Conservation (phyloP, 805 yeast species). For the Schizosaccharomyces cryophilus region DNA sequence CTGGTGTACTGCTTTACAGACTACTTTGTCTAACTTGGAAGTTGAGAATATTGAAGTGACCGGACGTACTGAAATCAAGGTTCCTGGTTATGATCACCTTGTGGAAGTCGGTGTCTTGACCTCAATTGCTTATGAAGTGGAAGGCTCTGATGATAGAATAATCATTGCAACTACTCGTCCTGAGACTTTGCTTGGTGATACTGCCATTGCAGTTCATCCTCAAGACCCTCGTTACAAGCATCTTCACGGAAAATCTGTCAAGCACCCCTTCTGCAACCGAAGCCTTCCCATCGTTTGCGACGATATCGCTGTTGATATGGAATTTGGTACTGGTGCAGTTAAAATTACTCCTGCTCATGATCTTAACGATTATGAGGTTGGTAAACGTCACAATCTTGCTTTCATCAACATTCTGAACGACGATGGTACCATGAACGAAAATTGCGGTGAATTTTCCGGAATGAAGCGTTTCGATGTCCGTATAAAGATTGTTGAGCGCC, state of each 20-base stretch:
- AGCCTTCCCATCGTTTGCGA: conserved; percentile 74
- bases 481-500: conserved; percentile 49
- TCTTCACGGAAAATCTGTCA: conserved; percentile 75
- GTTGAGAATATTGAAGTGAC: conserved; percentile 77
- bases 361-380: conserved; percentile 85
- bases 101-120: conserved; percentile 93
- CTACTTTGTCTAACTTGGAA: conserved; percentile 88
- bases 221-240: conserved; percentile 79
- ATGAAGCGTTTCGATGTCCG: conserved; percentile 89
- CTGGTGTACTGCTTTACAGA: conserved; percentile 87
- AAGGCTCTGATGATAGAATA: conserved; percentile 32
- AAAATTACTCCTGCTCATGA: conserved; percentile 98
- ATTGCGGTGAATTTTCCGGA: conserved; percentile 85
- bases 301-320: conserved; percentile 91
- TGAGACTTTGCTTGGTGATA: conserved; percentile 93
- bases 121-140: conserved; percentile 80
- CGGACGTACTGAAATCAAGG: conserved; percentile 55
- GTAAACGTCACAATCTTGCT: conserved; percentile 78
- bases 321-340: conserved; percentile 98
- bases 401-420: conserved; percentile 78
- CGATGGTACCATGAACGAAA: conserved; percentile 70
- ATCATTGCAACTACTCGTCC: conserved; percentile 97
- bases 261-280: conserved; percentile 75
- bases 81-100: conserved; percentile 64
- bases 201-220: conserved; percentile 95